Base-by-base conservation (phyloP, 2,329 filamentous ascomycete genomes). In the Aaosphaeria pasadenensis region DNA sequence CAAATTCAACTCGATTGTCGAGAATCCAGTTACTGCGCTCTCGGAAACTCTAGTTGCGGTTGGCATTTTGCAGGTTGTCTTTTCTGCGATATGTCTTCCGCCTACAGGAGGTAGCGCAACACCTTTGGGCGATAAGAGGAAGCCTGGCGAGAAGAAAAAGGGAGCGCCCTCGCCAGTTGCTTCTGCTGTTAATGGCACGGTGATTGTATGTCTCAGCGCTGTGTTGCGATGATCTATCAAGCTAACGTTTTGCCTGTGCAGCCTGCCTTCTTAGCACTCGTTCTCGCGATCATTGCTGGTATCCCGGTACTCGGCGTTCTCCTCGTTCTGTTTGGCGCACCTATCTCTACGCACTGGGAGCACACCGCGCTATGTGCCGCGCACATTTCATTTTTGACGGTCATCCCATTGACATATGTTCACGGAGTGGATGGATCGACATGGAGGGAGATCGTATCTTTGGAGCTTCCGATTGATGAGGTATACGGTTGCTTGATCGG, bases 261-360 rank as follows among this genome's bases (percentile, higher is more conserved):
- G 79, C 85, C 89, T 2, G 79, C 83, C 2, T 78, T 94, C 55
- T 76, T 91, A 48, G 86, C 88, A 6, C 80, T 92, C 31, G 68
- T 83, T 41, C 72, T 86, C 5, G 73, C 79, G 11, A 62, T 81
- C 13, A 67, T 81, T 50, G 74, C 83, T 45, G 77, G 78, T 5
- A 76, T 81, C 0, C 83, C 84, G 2, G 63, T 83, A 33, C 74
- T 86, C 40, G 71, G 78, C 66, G 66, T 83, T 39, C 72, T 85
- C 35, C 81, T 95, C 60, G 78, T 97, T 62, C 87, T 97, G 57
- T 95, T 96, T 71, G 94, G 94, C 63, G 94, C 92, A 6, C 94
- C 94, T 0, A 77, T 95, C 45, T 88, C 92, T 31, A 89, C 89
- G 1, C 89, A 96, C 68, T 74, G 87, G 44, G 66, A 77, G 4